phyloP scores from a whole-genome alignment of 371 early-diverging fungal species.

The Mortierella sp. region DNA sequence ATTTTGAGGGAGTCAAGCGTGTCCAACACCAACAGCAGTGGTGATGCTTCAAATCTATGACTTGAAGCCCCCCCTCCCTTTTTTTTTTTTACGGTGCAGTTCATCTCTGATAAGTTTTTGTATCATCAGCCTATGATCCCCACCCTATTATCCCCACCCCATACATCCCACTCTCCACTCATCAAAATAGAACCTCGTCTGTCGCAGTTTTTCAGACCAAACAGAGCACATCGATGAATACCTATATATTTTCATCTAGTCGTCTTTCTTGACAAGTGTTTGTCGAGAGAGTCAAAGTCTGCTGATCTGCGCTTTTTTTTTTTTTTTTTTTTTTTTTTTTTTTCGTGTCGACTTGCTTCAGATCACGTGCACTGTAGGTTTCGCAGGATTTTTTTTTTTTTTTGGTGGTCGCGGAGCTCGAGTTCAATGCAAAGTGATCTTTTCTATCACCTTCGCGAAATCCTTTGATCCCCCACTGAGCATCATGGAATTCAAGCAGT shows the following conservation, averaged over 20 bases:
- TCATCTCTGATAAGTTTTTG: slow-evolving; percentile 6
- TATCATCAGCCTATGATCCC: slow-evolving; percentile 3
- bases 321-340: slow-evolving; percentile 2
- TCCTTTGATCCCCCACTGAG: too few relatives aligned
- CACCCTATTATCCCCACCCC: neutral
- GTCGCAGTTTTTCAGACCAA: slow-evolving; percentile 12
- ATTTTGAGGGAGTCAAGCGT: slow-evolving; percentile 17
- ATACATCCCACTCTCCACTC: slow-evolving; percentile 1
- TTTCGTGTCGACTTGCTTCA: too few relatives aligned
- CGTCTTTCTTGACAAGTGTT: slow-evolving; percentile 21
- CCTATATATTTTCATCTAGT: slow-evolving; percentile 5
- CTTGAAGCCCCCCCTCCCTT: too few relatives aligned
- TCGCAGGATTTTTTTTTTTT: slow-evolving; percentile 1
- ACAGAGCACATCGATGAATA: slow-evolving; percentile 9
- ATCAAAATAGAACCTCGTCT: slow-evolving; percentile 3
- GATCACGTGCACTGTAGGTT: slow-evolving; percentile 2
- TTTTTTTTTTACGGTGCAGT: slow-evolving; percentile 14
- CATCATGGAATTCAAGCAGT: slow-evolving; percentile 56
- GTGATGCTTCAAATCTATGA: slow-evolving; percentile 21
- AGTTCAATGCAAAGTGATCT: too few relatives aligned
- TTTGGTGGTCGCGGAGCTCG: too few relatives aligned
- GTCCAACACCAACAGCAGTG: slow-evolving; percentile 13
- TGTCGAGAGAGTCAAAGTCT: slow-evolving; percentile 23
- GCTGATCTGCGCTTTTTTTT: slow-evolving; percentile 7
- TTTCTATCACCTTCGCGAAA: too few relatives aligned